Percentiles rank a stretch among this genome's conserved stretches.
Conservation (phyloP, 805 yeast genomes). For the Starmerella ratchasimensis region DNA sequence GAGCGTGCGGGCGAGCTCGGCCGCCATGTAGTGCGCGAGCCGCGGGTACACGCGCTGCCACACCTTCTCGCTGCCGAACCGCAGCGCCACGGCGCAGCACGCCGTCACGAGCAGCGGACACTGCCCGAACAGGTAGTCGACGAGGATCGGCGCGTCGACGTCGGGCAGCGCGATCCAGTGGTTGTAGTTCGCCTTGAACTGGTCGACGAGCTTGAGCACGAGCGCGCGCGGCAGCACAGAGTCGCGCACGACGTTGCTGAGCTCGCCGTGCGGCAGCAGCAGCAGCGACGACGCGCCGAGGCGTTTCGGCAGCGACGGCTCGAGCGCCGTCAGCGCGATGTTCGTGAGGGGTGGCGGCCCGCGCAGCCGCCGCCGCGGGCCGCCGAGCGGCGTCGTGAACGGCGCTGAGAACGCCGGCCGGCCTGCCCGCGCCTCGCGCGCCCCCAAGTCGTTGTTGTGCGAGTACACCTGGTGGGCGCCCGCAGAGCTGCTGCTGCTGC, state of each 20-base stretch:
- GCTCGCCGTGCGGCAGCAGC: slow-evolving; percentile 2
- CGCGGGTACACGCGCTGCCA: slow-evolving; percentile 32
- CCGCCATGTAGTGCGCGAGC: slow-evolving; percentile 35
- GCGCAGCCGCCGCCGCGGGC: not conserved
- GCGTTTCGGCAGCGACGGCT: not conserved
- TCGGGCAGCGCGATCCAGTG: slow-evolving; percentile 67
- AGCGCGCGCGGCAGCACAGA: slow-evolving; percentile 38
- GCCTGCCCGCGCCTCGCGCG: too few species aligned
- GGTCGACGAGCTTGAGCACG: slow-evolving; percentile 37
- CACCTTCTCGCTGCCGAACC: slow-evolving; percentile 35
- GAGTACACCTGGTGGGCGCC: too few species aligned
- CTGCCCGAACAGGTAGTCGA: slow-evolving; percentile 33
- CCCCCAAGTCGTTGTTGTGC: too few species aligned
- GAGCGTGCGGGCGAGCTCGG: slow-evolving; percentile 37
- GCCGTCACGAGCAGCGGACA: slow-evolving; percentile 55
- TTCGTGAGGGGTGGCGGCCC: slow-evolving; percentile 2
- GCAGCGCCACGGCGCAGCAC: slow-evolving; percentile 48
- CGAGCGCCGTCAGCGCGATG: slow-evolving; percentile 3
- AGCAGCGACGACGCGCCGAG: slow-evolving; percentile 8
- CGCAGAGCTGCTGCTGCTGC: too few species aligned
- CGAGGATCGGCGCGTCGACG: slow-evolving; percentile 35
- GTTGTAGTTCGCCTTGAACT: slow-evolving; percentile 55
- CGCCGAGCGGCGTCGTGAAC: not conserved
- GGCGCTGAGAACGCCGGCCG: too few species aligned
- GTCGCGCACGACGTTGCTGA: slow-evolving; percentile 31